A percentile compares a stretch with the other conserved stretches of the same genome.
phyloP scores from a whole-genome alignment of 1,139 yeast genomes.

The Geotrichum australiense region DNA sequence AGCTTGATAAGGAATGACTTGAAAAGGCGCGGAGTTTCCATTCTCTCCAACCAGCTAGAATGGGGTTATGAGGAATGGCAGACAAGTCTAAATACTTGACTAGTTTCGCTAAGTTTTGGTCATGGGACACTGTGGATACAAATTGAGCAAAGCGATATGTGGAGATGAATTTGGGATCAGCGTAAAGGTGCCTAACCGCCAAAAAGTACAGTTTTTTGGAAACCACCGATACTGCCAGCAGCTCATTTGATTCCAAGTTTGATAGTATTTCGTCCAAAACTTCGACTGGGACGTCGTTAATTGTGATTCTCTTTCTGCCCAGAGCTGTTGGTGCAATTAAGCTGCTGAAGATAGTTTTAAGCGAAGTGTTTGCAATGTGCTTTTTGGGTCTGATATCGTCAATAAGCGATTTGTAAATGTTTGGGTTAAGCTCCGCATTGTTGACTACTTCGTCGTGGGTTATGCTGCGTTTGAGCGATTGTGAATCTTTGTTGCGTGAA shows the following conservation, averaged over 20 bases:
- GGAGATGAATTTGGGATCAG: constrained; percentile 50
- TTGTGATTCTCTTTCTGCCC: not conserved
- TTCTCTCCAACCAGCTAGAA: constrained; percentile 71
- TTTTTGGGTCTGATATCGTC: not conserved
- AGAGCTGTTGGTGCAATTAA: no score
- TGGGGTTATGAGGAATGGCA: constrained; percentile 31
- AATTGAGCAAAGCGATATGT: constrained; percentile 75
- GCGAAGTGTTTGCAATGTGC: constrained; percentile 3
- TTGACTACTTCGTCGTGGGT: not conserved
- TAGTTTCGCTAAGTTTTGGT: constrained; percentile 47
- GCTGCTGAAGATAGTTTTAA: constrained; percentile 8
- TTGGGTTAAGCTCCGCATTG: not conserved
- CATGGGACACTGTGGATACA: constrained; percentile 53
- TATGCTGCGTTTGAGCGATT: not conserved
- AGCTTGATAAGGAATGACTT: no score
- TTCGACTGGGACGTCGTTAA: constrained; percentile 21
- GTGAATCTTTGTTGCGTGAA: not conserved
- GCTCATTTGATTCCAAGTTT: constrained; percentile 16
- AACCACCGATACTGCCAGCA: constrained; percentile 19
- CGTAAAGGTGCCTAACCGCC: constrained; percentile 38
- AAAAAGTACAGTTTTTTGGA: constrained; percentile 15
- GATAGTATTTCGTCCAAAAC: constrained; percentile 19
- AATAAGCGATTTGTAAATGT: not conserved
- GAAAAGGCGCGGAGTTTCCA: constrained; percentile 81
- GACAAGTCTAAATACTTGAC: constrained; percentile 57